Evolutionary conservation across 306 rosid genomes (phyloP).

Genomic region (Chamaecrista fasciculata): DNA sequence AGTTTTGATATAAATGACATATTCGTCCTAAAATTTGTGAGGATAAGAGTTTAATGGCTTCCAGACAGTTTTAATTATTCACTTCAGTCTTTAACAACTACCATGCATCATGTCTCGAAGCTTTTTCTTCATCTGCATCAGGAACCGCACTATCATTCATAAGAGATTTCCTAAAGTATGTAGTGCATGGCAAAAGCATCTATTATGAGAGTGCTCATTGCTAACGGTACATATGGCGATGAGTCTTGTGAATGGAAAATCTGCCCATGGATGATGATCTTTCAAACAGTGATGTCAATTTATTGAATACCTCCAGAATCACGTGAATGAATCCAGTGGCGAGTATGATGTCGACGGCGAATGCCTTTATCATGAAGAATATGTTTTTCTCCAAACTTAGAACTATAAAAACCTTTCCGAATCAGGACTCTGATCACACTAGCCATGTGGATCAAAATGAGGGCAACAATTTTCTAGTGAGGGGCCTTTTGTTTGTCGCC

Average conservation of each 20-base stretch:
- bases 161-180: constrained; percentile 41
- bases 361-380: constrained; percentile 62
- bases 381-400: constrained; percentile 54
- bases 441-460: constrained; percentile 48
- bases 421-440: constrained; percentile 60
- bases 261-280: constrained; percentile 54
- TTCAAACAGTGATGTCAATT: constrained; percentile 41
- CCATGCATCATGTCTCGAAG: no score
- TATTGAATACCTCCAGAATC: constrained; percentile 63
- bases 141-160: background rate
- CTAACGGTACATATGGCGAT: constrained; percentile 79
- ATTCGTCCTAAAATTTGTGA: no score
- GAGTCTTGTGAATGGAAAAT: constrained; percentile 77
- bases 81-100: no score
- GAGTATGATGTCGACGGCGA: constrained; percentile 75
- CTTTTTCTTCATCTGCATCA: constrained; percentile 42
- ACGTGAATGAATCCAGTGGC: constrained; percentile 82
- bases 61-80: no score
- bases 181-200: constrained; percentile 74
- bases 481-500: constrained; percentile 34
- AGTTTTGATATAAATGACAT: no score
- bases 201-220: constrained; percentile 70
- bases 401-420: constrained; percentile 50
- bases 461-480: constrained; percentile 49
- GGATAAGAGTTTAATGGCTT: no score